Evolutionary conservation across 1,284 basidiomycete genomes (phyloP).

Genomic region (Bondarzewia mesenterica): DNA sequence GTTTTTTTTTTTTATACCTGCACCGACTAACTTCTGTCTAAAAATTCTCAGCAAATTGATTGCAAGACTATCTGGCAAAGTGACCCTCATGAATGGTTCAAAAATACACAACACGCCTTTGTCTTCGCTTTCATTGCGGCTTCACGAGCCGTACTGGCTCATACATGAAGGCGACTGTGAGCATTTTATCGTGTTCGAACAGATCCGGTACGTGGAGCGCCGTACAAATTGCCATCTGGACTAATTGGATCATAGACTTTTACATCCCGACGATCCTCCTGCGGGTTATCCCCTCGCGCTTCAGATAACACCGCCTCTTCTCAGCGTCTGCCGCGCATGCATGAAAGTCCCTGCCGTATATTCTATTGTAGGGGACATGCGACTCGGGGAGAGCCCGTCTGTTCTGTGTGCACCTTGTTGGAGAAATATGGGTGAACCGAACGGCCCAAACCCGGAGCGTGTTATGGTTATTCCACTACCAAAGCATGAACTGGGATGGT

Average conservation of each 20-base stretch:
- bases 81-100: constrained; percentile 33
- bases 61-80: constrained; percentile 25
- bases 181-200: constrained; percentile 66
- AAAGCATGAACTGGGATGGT: constrained; percentile 31
- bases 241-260: constrained; percentile 32
- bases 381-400: constrained; percentile 71
- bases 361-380: constrained; percentile 58
- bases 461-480: constrained; percentile 48
- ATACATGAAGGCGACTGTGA: constrained; percentile 76
- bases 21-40: no score
- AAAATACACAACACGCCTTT: constrained; percentile 41
- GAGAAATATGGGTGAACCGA: constrained; percentile 53
- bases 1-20: no score
- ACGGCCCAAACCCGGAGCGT: constrained; percentile 24
- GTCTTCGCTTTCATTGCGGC: constrained; percentile 43
- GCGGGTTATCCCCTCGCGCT: constrained; percentile 58
- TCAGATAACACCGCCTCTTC: constrained; percentile 51
- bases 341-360: constrained; percentile 58
- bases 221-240: not conserved
- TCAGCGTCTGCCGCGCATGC: constrained; percentile 61
- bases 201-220: constrained; percentile 48
- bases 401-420: constrained; percentile 66
- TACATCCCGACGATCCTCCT: constrained; percentile 45
- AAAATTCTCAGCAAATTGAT: constrained; percentile 39
- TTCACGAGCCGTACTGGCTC: constrained; percentile 74